Conservation (phyloP, 352 stramenopile genomes). For the Globisporangium echinulatum region DNA sequence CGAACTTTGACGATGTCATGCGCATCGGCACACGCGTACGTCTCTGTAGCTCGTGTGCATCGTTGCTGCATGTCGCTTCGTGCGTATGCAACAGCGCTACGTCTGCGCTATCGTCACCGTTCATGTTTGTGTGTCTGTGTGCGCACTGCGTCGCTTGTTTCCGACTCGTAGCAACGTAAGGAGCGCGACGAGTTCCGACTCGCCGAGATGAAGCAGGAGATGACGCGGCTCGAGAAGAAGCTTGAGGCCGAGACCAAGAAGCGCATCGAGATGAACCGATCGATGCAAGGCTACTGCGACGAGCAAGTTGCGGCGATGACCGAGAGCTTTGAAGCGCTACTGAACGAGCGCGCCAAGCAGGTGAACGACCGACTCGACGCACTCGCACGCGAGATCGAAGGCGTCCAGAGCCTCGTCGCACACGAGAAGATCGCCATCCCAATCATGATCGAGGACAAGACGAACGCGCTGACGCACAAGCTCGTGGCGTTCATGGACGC, state of each 20-base stretch:
- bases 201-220: constrained; percentile 90
- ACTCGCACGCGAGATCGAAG: constrained; percentile 76
- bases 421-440: constrained; percentile 87
- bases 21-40: constrained; percentile 67
- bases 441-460: constrained; percentile 84
- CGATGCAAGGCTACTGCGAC: constrained; percentile 86
- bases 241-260: constrained; percentile 92
- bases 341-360: constrained; percentile 72
- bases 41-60: too few species aligned
- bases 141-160: background rate
- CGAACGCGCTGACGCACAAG: constrained; percentile 86
- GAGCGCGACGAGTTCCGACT: constrained; percentile 92
- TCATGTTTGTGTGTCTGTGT: background rate
- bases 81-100: too few species aligned
- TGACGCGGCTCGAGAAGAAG: constrained; percentile 85
- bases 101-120: too few species aligned
- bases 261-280: constrained; percentile 93
- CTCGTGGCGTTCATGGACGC: constrained; percentile 85
- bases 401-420: constrained; percentile 75
- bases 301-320: constrained; percentile 87
- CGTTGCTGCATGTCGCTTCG: too few species aligned
- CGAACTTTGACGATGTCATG: constrained; percentile 84
- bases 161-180: constrained; percentile 56
- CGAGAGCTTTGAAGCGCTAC: constrained; percentile 62
- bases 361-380: constrained; percentile 61